phyloP scores from a whole-genome alignment of 192 early-diverging fungal genomes.

The Backusella sp. region DNA sequence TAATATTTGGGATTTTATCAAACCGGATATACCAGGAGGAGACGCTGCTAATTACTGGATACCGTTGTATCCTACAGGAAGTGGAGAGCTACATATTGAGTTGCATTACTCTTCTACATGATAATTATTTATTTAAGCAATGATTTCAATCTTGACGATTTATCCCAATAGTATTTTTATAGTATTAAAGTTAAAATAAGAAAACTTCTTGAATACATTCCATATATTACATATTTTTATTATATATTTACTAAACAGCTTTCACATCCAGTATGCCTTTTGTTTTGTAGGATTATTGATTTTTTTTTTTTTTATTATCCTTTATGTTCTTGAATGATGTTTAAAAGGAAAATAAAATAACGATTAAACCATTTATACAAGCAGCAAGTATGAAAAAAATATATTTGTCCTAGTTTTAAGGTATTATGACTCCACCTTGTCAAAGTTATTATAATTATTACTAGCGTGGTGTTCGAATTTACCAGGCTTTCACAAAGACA shows the following conservation, averaged over 20 bases:
- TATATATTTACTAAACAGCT: neutral
- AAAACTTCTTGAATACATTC: neutral
- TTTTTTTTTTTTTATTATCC: neutral
- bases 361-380: neutral
- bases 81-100: conserved; percentile 19
- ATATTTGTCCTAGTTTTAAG: neutral
- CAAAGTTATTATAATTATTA: neutral
- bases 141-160: neutral
- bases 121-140: neutral
- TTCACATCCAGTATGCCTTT: neutral
- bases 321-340: neutral
- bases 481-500: neutral
- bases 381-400: neutral
- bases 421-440: neutral
- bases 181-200: neutral
- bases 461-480: neutral
- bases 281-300: neutral
- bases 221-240: neutral
- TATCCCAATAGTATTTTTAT: neutral
- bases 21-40: conserved; percentile 3
- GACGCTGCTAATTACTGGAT: conserved; percentile 16
- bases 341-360: neutral
- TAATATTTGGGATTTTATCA: conserved; percentile 32
- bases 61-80: conserved; percentile 21
- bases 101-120: neutral